Evolutionary conservation across 352 stramenopile species (phyloP).

Genomic region (Phytophthora kernoviae): DNA sequence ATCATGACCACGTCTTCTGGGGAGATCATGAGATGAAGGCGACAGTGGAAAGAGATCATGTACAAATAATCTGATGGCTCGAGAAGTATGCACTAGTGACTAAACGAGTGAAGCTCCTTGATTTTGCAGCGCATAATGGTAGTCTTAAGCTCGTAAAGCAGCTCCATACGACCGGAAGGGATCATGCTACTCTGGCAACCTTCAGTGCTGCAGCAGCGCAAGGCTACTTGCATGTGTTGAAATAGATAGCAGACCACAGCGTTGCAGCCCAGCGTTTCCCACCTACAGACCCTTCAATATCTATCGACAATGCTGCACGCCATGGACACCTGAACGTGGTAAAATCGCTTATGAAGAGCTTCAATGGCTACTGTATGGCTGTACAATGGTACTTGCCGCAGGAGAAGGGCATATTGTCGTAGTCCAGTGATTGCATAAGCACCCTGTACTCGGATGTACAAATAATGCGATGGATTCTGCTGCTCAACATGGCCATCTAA

Average conservation of each 20-base stretch:
- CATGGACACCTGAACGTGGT: slow-evolving; percentile 11
- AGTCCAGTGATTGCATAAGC: slow-evolving; percentile 13
- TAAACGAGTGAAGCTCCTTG: slow-evolving; percentile 7
- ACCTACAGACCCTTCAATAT: slow-evolving; percentile 2
- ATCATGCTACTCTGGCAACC: slow-evolving; percentile 11
- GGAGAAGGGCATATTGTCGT: slow-evolving; percentile 9
- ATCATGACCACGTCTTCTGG: slow-evolving; percentile 20
- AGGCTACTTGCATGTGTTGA: slow-evolving; percentile 16
- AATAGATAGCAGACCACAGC: slow-evolving; percentile 13
- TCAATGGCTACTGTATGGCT: slow-evolving; percentile 1
- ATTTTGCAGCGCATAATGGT: slow-evolving; percentile 9
- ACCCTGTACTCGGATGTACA: slow-evolving; percentile 5
- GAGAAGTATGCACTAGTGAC: slow-evolving; percentile 4
- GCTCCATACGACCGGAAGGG: slow-evolving; percentile 7
- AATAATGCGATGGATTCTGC: slow-evolving; percentile 15
- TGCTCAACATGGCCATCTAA: slow-evolving; percentile 2
- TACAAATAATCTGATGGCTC: slow-evolving; percentile 12
- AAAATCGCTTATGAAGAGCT: slow-evolving; percentile 19
- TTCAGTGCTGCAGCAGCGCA: slow-evolving; percentile 7
- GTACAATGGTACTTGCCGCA: slow-evolving; percentile 10
- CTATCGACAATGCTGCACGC: slow-evolving; percentile 14
- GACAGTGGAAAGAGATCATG: slow-evolving; percentile 2
- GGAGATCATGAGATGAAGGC: slow-evolving; percentile 12
- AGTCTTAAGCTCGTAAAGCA: slow-evolving; percentile 13
- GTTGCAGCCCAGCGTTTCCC: slow-evolving; percentile 1